Conservation (phyloP, 2,329 filamentous ascomycete genomes). For the Pseudopyrenochaeta lycopersici region DNA sequence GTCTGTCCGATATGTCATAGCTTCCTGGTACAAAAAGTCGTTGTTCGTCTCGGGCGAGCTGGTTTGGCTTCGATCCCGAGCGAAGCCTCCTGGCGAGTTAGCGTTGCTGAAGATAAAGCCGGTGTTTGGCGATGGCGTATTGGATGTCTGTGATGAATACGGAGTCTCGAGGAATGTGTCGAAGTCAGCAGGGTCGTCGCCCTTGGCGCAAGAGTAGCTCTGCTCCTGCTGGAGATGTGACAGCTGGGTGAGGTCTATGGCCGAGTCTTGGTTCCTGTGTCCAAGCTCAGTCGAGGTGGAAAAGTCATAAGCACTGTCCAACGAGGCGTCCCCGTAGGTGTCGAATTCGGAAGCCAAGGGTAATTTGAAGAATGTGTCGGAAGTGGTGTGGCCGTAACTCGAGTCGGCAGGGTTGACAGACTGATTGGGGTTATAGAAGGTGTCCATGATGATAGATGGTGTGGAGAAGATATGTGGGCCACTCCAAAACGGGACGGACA, state of each 20-base stretch:
- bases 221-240: too few relatives aligned
- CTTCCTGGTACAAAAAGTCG: slow-evolving; percentile 24
- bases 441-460: slow-evolving; percentile 18
- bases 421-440: slow-evolving; percentile 20
- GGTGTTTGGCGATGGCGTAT: slow-evolving; percentile 39
- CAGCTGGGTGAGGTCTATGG: slow-evolving; percentile 26
- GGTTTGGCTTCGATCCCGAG: slow-evolving; percentile 40
- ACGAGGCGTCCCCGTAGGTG: slow-evolving; percentile 5
- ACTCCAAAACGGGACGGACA: slow-evolving; percentile 2
- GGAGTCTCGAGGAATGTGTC: slow-evolving; percentile 16
- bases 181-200: too few relatives aligned
- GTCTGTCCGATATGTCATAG: too few relatives aligned
- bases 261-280: slow-evolving; percentile 31
- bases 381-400: slow-evolving; percentile 18
- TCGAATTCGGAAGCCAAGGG: slow-evolving; percentile 18
- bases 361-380: slow-evolving; percentile 24
- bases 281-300: slow-evolving; percentile 15
- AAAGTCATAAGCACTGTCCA: slow-evolving; percentile 9
- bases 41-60: slow-evolving; percentile 41
- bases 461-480: slow-evolving; percentile 6
- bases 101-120: slow-evolving; percentile 42
- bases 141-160: slow-evolving; percentile 34
- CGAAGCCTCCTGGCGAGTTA: slow-evolving; percentile 42
- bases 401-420: slow-evolving; percentile 22
- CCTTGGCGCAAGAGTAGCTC: too few relatives aligned